Percentiles rank a stretch among this genome's conserved stretches.
Evolutionary conservation across 2,329 filamentous ascomycete species (phyloP).

Genomic region (Botrytis galanthina): DNA sequence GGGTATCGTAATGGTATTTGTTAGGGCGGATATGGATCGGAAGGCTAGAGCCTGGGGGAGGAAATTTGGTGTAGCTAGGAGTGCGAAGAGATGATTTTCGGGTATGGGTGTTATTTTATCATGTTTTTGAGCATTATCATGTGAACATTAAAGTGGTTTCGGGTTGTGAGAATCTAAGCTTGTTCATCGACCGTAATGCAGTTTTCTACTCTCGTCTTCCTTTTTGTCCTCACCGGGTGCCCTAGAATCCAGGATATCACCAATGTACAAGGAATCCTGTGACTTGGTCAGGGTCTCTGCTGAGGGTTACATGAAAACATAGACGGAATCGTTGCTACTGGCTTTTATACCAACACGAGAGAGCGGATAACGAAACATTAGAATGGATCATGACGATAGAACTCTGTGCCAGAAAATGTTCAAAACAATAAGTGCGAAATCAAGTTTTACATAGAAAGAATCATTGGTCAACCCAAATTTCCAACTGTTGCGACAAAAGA

Average conservation of each 20-base stretch:
- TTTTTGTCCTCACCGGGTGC: not conserved
- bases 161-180: no score
- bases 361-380: not conserved
- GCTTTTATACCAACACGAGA: not conserved
- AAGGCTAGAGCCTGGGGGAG: slow-evolving; percentile 9
- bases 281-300: not conserved
- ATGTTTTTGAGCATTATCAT: not conserved
- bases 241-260: not conserved
- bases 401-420: not conserved
- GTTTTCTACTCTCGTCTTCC: not conserved
- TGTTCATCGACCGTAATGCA: not conserved
- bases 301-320: not conserved
- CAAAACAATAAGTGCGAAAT: not conserved
- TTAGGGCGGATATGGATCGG: slow-evolving; percentile 15
- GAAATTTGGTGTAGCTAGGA: slow-evolving; percentile 7
- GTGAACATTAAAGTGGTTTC: not conserved
- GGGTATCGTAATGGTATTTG: slow-evolving; percentile 13
- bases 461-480: not conserved
- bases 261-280: not conserved
- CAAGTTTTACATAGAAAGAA: not conserved
- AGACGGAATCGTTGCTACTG: not conserved
- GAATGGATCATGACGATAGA: not conserved
- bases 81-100: not conserved
- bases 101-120: not conserved
- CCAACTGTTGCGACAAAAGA: not conserved